Conservation (phyloP, 192 early-diverging fungal genomes). For the Coemansia sp. region DNA sequence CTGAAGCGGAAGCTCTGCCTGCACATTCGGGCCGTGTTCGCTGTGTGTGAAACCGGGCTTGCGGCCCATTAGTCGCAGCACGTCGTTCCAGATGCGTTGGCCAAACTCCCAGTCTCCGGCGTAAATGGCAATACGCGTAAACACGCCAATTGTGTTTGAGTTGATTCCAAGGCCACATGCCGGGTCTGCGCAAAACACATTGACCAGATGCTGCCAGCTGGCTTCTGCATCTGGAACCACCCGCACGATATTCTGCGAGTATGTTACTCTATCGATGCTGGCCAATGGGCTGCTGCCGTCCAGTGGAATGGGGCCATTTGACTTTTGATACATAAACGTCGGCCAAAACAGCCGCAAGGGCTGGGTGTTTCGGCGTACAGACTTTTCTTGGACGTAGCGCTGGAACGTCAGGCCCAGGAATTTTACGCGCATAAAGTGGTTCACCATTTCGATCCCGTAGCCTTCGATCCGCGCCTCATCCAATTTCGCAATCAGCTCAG, state of each 20-base stretch:
- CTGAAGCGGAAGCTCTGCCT: slow-evolving; percentile 11
- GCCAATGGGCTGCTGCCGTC: slow-evolving; percentile 3
- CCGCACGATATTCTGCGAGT: slow-evolving; percentile 4
- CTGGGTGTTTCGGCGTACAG: not conserved
- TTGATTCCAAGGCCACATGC: slow-evolving; percentile 16
- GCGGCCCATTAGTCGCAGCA: slow-evolving; percentile 18
- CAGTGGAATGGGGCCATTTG: slow-evolving; percentile 17
- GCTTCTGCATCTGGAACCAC: slow-evolving; percentile 10
- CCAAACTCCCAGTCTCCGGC: slow-evolving; percentile 36
- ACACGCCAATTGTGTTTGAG: slow-evolving; percentile 33
- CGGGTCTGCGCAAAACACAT: not conserved
- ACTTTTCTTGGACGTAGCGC: slow-evolving; percentile 35
- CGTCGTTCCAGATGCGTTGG: slow-evolving; percentile 39
- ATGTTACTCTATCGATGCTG: slow-evolving; percentile 6
- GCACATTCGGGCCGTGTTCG: not conserved
- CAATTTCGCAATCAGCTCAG: slow-evolving; percentile 20
- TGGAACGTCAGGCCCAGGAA: slow-evolving; percentile 46
- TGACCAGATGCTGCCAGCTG: slow-evolving; percentile 35
- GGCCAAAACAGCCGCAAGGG: slow-evolving; percentile 34
- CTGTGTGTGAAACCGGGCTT: not conserved
- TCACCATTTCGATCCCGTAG: slow-evolving; percentile 39
- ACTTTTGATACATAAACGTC: slow-evolving; percentile 40
- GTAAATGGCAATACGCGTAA: slow-evolving; percentile 25
- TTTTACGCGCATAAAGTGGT: slow-evolving; percentile 45
- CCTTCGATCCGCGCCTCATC: slow-evolving; percentile 23